These are phyloP conservation scores for Thalassiosira delicatula DNA, from an alignment of 352 stramenopile genomes.

Conservation along the genomic window DNA sequence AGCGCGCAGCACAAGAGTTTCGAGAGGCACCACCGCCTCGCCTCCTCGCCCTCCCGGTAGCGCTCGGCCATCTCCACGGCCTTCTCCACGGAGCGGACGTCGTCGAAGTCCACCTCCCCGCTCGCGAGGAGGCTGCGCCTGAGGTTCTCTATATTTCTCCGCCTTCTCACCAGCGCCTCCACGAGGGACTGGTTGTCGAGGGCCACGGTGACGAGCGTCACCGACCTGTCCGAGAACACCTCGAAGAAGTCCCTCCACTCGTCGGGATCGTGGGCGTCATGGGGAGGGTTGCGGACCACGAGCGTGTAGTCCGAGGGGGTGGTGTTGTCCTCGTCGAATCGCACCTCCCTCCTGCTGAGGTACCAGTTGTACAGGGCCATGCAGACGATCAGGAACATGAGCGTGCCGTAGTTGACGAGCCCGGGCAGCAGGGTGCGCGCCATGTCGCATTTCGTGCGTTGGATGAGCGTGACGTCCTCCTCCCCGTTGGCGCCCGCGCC, in stretches of 20 bases:
- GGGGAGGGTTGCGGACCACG: conserved; percentile 74
- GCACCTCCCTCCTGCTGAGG: conserved; percentile 58
- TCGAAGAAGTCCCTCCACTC: conserved; percentile 69
- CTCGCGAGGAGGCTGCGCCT: too few relatives aligned
- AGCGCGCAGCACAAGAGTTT: conserved; percentile 27
- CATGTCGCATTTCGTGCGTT: conserved; percentile 68
- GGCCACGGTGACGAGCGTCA: conserved; percentile 64
- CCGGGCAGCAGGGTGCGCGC: conserved; percentile 46
- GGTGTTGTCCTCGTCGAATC: conserved; percentile 76
- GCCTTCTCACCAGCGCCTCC: not conserved
- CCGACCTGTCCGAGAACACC: conserved; percentile 31
- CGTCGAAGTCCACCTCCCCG: not conserved
- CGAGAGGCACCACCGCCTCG: conserved; percentile 27
- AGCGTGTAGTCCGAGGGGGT: conserved; percentile 75
- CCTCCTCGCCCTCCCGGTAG: not conserved
- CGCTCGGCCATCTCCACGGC: not conserved
- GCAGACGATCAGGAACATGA: conserved; percentile 59
- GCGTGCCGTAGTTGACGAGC: conserved; percentile 59
- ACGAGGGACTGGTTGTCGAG: conserved; percentile 65
- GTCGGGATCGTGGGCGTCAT: conserved; percentile 64
- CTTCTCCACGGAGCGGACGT: not conserved
- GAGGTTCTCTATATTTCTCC: not conserved
- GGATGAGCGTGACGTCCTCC: conserved; percentile 53
- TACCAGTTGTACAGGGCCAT: conserved; percentile 57
- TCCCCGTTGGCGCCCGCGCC: conserved; percentile 18